phyloP scores from a whole-genome alignment of 495 filamentous ascomycete genomes.

The Penicillium bialowiezense region DNA sequence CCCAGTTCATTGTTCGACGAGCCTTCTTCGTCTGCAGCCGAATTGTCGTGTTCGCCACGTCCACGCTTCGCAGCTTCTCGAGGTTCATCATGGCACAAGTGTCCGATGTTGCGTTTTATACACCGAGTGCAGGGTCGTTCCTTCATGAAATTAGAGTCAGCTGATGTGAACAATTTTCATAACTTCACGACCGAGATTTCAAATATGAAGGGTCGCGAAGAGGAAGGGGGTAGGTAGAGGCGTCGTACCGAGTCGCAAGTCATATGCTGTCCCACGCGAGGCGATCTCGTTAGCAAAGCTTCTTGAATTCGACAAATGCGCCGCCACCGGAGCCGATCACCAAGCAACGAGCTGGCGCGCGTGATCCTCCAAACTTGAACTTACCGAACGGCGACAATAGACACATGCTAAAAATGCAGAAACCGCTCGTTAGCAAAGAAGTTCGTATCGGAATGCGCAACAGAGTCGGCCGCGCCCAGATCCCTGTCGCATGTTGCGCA shows the following conservation, averaged over 20 bases:
- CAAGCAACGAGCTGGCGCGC: not conserved
- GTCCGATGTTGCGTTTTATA: constrained; percentile 98
- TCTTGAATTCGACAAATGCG: not conserved
- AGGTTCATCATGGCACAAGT: constrained; percentile 97
- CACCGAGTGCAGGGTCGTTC: constrained; percentile 95
- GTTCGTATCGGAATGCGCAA: constrained; percentile 29
- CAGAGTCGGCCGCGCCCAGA: constrained; percentile 24
- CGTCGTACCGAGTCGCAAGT: constrained; percentile 97
- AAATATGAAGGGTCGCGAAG: constrained; percentile 25
- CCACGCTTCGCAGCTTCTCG: constrained; percentile 74
- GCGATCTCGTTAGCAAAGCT: constrained; percentile 37
- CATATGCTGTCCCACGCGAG: constrained; percentile 79
- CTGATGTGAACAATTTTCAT: constrained; percentile 16
- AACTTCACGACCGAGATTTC: constrained; percentile 9
- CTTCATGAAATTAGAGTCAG: constrained; percentile 46
- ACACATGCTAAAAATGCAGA: constrained; percentile 74
- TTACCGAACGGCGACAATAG: constrained; percentile 99
- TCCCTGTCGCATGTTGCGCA: constrained; percentile 30
- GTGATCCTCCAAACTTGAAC: constrained; percentile 27
- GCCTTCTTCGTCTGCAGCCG: constrained; percentile 56
- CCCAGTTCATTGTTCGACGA: constrained; percentile 47
- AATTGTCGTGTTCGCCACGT: constrained; percentile 65
- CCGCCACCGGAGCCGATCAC: not conserved
- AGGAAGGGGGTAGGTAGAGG: constrained; percentile 33
- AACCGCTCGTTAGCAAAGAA: constrained; percentile 26